Percentiles rank a stretch among this genome's conserved stretches.
These are phyloP conservation scores for Dioszegia hungarica DNA, from an alignment of 768 basidiomycete genomes.

Conservation along the genomic window DNA sequence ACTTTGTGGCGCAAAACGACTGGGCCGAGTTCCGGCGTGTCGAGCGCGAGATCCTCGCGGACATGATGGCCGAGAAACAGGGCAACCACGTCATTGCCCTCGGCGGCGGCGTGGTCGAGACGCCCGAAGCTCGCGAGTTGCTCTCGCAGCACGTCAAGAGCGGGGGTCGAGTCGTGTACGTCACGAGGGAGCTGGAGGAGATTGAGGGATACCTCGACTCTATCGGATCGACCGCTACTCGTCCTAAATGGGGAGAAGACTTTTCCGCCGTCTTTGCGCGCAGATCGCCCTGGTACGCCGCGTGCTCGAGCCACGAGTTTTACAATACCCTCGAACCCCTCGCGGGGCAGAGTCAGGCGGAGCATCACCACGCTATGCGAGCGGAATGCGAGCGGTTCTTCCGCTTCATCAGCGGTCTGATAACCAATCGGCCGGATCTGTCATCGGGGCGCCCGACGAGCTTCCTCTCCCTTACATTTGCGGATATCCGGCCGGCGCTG, in stretches of 20 bases:
- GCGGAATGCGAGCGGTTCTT: conserved; percentile 80
- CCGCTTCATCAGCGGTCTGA: conserved; percentile 70
- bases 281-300: conserved; percentile 77
- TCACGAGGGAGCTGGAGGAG: conserved; percentile 73
- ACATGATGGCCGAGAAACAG: conserved; percentile 59
- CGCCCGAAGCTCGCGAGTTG: conserved; percentile 64
- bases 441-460: conserved; percentile 63
- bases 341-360: conserved; percentile 37
- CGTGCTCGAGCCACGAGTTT: conserved; percentile 77
- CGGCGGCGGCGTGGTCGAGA: conserved; percentile 93
- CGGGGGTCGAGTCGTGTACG: conserved; percentile 73
- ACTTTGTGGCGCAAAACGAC: conserved; percentile 74
- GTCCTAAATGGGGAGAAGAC: conserved; percentile 85
- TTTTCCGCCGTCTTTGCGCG: conserved; percentile 77
- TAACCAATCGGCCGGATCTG: conserved; percentile 56
- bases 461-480: conserved; percentile 89
- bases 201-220: conserved; percentile 70
- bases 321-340: conserved; percentile 58
- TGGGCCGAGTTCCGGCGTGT: conserved; percentile 86
- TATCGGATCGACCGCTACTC: conserved; percentile 58
- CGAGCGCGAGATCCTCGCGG: conserved; percentile 65
- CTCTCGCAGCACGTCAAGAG: conserved; percentile 62
- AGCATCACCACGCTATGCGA: conserved; percentile 50
- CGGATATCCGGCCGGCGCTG: conserved; percentile 70
- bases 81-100: conserved; percentile 74